Conservation (phyloP, 1,284 basidiomycete genomes). For the Ceratobasidium sp. region DNA sequence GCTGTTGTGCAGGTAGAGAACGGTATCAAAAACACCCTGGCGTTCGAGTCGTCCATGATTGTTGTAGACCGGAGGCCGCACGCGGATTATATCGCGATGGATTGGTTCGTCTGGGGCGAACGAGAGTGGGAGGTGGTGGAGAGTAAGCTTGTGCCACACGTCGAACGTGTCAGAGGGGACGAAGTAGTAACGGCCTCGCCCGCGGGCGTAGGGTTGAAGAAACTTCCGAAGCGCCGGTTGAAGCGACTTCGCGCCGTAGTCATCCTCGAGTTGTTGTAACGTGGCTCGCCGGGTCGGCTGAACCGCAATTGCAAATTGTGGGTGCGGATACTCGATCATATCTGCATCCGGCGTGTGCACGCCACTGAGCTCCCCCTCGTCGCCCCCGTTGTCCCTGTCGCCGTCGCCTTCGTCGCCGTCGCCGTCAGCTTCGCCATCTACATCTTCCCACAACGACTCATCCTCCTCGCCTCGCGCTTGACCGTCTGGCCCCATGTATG, state of each 20-base stretch:
- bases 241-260: neutral
- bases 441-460: constrained; percentile 1
- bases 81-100: constrained; percentile 8
- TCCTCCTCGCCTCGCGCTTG: neutral
- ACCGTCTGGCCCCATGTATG: neutral
- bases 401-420: neutral
- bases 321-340: neutral
- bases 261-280: neutral
- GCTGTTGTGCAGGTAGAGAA: neutral
- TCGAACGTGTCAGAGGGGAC: neutral
- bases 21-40: neutral
- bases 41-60: neutral
- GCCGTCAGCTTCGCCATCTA: neutral
- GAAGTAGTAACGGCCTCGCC: neutral
- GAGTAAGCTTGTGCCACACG: constrained; percentile 8
- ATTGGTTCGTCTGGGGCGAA: neutral
- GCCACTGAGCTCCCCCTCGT: neutral
- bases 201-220: neutral
- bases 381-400: too few species aligned
- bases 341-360: neutral
- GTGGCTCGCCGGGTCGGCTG: neutral
- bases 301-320: constrained; percentile 12
- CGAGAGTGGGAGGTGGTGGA: neutral
- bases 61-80: neutral
- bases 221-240: neutral